Evolutionary conservation across 2,329 filamentous ascomycete species (phyloP), one percentile per base, ranked within the genome.

Genomic region (Arthrinium phaeospermum): DNA sequence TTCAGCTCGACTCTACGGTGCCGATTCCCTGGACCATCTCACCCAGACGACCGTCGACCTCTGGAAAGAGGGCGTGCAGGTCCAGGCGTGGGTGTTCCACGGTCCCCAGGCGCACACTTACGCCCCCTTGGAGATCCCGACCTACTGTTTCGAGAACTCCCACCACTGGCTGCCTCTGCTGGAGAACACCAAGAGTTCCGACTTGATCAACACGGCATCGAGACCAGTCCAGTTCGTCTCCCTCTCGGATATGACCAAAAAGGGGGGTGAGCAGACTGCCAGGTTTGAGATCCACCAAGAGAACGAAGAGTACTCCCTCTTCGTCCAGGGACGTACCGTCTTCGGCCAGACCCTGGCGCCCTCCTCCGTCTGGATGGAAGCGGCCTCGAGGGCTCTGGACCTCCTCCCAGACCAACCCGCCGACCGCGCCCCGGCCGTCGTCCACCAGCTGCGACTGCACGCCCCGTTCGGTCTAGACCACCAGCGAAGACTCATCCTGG

Each of bases 31-130:
- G 44, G 61, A 69, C 27, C 46, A 51, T 14, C 68, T 71, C 5
- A 69, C 68, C n/a, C 51, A 71, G 27, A 71, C 70, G 3, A 74
- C 72, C 0, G 8, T 74, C 16, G 24, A 47, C 37, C 70, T 74
- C 2, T 74, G 73, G 73, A 67, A 34, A 19, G 51, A 34, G 6
- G 72, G 71, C 13, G 46, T 70, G 24, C 53, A 45, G 2, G 64
- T 72, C 5, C 49, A 71, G n/a, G 41, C 67, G 30, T 74, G 73
- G 73, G 30, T 72, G 22, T 70, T 71, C 51, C 70, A 73, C 44
- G 44, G 46, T 19, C 13, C 71, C 27, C 72, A 74, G 41, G 30
- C 22, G 12, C 22, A 19, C 16, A 47, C 67, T 8, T 68, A 68
- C n/a, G 8, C 8, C 4, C 22, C 44, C 8, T 8, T 68, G 22